Evolutionary conservation across 1,139 yeast genomes (phyloP), one percentile per base, ranked within the genome.

Genomic region (Taphrina populina): DNA sequence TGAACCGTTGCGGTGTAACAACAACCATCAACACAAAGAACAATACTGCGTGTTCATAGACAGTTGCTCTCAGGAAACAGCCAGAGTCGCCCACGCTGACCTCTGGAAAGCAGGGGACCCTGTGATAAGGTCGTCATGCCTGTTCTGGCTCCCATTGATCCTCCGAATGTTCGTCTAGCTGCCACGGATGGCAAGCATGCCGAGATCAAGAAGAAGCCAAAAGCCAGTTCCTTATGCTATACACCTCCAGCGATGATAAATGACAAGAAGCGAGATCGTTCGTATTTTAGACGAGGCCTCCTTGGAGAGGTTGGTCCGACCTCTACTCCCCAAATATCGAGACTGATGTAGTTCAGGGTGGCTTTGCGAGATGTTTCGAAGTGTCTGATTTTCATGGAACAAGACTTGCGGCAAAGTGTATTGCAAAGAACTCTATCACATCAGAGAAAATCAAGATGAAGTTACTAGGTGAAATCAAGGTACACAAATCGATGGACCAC

Each of bases 291-390:
- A 68, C 97, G 97, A 2, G 78, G 77, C 59, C 88, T 90, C 64
- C 75, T 94, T 35, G 99, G 99, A 29, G 98, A 88, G 73, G 71
- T 67, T 59, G 13, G 67, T 56, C 17, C n/a, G 10, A 21, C 17
- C 2, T 5, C 2, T 21, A 26, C 21, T 13, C 2, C 4, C 11
- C 20, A 13, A n/a, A 11, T 20, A 15, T 11, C 4, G 21, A 6
- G 7, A 1, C 27, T 43, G 17, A 43, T 29, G n/a, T n/a, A 17
- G 7, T 10, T 10, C 5, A 49, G 66, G 99, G 99, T 59, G 99
- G 99, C 0, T 94, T 94, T 75, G 99, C 98, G 17, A 82, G 98
- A 68, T 94, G 98, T 69, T 94, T 94, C 73, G 96, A 92, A 70
- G 94, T 94, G 77, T 95, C 88, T 69, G 84, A 90, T 61, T 76